phyloP scores from a whole-genome alignment of 352 stramenopile genomes.

The Phytophthora hibernalis region DNA sequence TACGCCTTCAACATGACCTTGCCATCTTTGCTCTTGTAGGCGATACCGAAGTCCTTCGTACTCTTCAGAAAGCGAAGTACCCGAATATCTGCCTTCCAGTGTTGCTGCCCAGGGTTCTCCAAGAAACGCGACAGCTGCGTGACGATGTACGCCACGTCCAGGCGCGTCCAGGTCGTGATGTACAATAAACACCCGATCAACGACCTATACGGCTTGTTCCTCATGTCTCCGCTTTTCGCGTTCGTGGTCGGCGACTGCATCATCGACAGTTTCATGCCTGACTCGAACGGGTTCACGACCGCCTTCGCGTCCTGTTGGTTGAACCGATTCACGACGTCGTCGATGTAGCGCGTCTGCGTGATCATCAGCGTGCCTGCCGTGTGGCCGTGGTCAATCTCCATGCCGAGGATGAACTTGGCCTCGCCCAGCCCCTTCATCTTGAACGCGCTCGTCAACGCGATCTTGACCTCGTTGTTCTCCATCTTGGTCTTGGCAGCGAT shows the following conservation, averaged over 20 bases:
- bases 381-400: slow-evolving; percentile 33
- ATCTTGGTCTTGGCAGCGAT: slow-evolving; percentile 15
- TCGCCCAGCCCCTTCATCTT: slow-evolving; percentile 29
- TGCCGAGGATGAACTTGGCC: slow-evolving; percentile 26
- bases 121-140: slow-evolving; percentile 13
- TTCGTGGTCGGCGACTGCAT: slow-evolving; percentile 7
- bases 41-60: slow-evolving; percentile 1
- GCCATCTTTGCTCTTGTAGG: neutral
- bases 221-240: slow-evolving; percentile 1
- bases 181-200: slow-evolving; percentile 22
- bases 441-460: slow-evolving; percentile 8
- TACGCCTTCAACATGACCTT: slow-evolving; percentile 4
- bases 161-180: slow-evolving; percentile 14
- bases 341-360: slow-evolving; percentile 31
- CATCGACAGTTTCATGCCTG: slow-evolving; percentile 10
- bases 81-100: slow-evolving; percentile 9
- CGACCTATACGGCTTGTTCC: slow-evolving; percentile 11
- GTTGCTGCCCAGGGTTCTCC: slow-evolving; percentile 6
- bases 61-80: slow-evolving; percentile 15
- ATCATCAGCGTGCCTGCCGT: slow-evolving; percentile 16
- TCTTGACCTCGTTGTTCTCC: slow-evolving; percentile 19
- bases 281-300: slow-evolving; percentile 15
- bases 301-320: slow-evolving; percentile 19
- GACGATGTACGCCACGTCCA: slow-evolving; percentile 15
- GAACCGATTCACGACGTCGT: slow-evolving; percentile 21